Percentiles rank a stretch among this genome's conserved stretches.
Conservation (phyloP, 768 basidiomycete genomes). For the Boletus tomentosulus region DNA sequence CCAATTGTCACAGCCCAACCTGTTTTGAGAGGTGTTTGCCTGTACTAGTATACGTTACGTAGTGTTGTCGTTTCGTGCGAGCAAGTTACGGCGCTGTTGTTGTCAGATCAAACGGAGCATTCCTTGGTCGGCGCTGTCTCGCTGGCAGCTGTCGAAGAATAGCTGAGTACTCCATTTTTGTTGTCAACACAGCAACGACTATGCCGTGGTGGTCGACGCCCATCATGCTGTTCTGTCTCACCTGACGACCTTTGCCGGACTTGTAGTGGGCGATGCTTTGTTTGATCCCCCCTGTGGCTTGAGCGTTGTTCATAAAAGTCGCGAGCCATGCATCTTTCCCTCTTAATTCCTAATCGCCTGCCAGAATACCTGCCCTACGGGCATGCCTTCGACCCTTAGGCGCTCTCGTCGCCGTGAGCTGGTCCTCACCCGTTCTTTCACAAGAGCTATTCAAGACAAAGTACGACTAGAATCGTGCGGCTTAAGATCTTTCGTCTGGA, state of each 20-base stretch:
- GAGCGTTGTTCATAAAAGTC: constrained; percentile 27
- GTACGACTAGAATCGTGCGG: constrained; percentile 33
- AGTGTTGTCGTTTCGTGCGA: too few species aligned
- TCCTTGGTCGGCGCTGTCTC: constrained; percentile 6
- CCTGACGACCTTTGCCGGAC: constrained; percentile 7
- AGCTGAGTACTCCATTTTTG: constrained; percentile 22
- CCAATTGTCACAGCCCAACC: neutral
- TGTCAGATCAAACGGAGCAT: neutral
- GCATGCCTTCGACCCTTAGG: constrained; percentile 42
- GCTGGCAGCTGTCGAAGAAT: constrained; percentile 10
- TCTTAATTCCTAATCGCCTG: constrained; percentile 11
- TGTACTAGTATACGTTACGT: too few species aligned
- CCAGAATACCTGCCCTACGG: constrained; percentile 21
- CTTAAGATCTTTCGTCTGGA: neutral
- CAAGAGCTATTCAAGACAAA: constrained; percentile 43
- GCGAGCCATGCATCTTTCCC: constrained; percentile 8
- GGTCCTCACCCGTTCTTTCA: constrained; percentile 48
- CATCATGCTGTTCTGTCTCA: neutral
- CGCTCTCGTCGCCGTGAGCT: constrained; percentile 45
- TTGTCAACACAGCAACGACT: neutral
- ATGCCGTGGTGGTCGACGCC: neutral
- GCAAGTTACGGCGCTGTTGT: constrained; percentile 1
- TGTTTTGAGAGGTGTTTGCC: too few species aligned
- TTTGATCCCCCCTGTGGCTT: constrained; percentile 29
- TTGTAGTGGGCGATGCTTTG: constrained; percentile 1